Evolutionary conservation across 208 protist genomes (phyloP), one percentile per base, ranked within the genome.

Genomic region (Crithidia sp.): DNA sequence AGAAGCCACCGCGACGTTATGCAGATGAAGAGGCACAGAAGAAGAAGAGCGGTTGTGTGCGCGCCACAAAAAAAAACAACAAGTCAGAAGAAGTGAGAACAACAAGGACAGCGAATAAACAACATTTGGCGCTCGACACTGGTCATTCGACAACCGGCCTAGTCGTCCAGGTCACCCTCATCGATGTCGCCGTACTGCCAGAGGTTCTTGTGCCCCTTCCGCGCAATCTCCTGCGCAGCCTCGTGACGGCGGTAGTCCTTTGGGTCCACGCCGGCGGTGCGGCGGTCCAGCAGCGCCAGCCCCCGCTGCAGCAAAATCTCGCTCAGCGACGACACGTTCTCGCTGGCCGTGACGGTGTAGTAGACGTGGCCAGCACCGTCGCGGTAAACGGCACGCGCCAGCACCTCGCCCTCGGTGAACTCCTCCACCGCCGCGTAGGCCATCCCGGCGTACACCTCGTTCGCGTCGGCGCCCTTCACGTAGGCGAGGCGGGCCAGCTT

Each of bases 101-200:
- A 12, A 19, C 6, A 56, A 28, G 16, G 14, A 56, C 7, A 56
- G 14, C 14, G 2, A 6, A 28, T n/a, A 2, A 9, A 56, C 0
- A 39, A 0, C 28, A 28, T 1, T 28, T 28, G 28, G 28, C 28
- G 28, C 28, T 28, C 28, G 28, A 28, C 28, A 28, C 28, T 28
- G 1, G 28, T 28, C 28, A 28, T 28, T 28, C 28, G 1, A 28
- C 28, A 28, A 28, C 45, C 12, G 13, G 10, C 52, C 52, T 76
- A 80, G 36, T 76, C 28, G 64, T 84, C 79, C 41, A 88, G 81
- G 49, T 91, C 88, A 50, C 81, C 83, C 28, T 91, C 85, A 50
- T 91, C 86, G 59, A 94, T 82, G 45, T 97, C 92, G 43, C 92
- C 92, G 83, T 94, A 97, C 68, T 90, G 82, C 90, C 92, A 97